These are phyloP conservation scores for Lunularia cruciata DNA, from an alignment of 225 moss, liverwort and hornwort species.

Conservation along the genomic window DNA sequence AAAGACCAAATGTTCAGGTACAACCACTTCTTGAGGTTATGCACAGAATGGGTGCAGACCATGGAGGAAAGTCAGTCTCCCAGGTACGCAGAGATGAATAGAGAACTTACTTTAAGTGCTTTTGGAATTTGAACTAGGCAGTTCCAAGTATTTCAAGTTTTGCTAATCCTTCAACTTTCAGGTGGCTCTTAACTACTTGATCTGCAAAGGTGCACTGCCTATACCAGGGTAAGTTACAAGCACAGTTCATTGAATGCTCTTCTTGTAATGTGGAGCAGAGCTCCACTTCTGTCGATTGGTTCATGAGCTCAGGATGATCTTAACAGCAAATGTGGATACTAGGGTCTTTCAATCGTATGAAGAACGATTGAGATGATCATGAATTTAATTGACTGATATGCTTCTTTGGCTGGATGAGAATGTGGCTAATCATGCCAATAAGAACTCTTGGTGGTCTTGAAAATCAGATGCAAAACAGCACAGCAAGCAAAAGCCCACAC, in stretches of 20 bases:
- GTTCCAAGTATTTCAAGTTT: neutral
- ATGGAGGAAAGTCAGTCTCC: constrained; percentile 76
- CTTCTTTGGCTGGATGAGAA: no score
- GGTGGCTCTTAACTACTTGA: constrained; percentile 89
- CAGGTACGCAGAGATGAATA: constrained; percentile 75
- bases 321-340: no score
- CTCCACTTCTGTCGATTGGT: no score
- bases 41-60: constrained; percentile 60
- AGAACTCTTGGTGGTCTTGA: no score
- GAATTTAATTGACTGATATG: no score
- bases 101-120: neutral
- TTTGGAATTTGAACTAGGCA: neutral
- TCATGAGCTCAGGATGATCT: no score
- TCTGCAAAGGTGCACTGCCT: constrained; percentile 76
- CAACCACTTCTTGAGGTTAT: constrained; percentile 68
- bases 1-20: no score
- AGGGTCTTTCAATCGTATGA: no score
- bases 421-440: no score
- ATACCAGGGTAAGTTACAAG: constrained; percentile 63
- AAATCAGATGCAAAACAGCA: constrained; percentile 64
- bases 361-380: no score
- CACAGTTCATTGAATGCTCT: neutral
- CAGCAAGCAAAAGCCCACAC: constrained; percentile 70
- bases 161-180: constrained; percentile 30
- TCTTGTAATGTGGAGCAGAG: neutral